A percentile compares a stretch with the other conserved stretches of the same genome.
Conservation (phyloP, 1,139 yeast species). For the Zygosaccharomyces pseudobailii region DNA sequence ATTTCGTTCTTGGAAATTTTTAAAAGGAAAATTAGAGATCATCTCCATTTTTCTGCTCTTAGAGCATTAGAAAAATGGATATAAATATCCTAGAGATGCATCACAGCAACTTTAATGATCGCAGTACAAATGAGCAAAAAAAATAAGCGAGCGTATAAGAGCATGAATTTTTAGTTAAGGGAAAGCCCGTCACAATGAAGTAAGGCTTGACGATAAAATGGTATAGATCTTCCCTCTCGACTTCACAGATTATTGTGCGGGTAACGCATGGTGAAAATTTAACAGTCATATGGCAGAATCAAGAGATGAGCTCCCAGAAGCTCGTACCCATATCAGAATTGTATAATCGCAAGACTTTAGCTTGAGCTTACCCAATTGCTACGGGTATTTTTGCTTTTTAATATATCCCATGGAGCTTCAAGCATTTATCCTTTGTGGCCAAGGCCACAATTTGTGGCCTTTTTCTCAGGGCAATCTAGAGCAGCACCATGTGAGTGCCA, state of each 20-base stretch:
- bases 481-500: conserved; percentile 15
- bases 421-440: conserved; percentile 85
- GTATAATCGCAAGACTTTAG: not conserved
- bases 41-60: too few relatives aligned
- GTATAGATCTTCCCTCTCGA: not conserved
- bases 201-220: not conserved
- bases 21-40: too few relatives aligned
- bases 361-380: not conserved
- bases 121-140: too few relatives aligned
- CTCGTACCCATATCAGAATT: not conserved
- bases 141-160: too few relatives aligned
- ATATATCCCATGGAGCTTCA: conserved; percentile 70
- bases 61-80: too few relatives aligned
- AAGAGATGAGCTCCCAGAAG: not conserved
- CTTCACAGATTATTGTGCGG: not conserved
- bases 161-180: too few relatives aligned
- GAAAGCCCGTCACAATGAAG: too few relatives aligned
- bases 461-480: conserved; percentile 46
- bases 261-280: not conserved
- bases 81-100: too few relatives aligned
- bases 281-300: not conserved
- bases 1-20: too few relatives aligned
- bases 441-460: conserved; percentile 69
- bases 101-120: too few relatives aligned
- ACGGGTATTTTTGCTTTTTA: not conserved